Evolutionary conservation across 371 early-diverging fungal genomes (phyloP), one percentile per base, ranked within the genome.

Genomic region (Ordospora pajunii): DNA sequence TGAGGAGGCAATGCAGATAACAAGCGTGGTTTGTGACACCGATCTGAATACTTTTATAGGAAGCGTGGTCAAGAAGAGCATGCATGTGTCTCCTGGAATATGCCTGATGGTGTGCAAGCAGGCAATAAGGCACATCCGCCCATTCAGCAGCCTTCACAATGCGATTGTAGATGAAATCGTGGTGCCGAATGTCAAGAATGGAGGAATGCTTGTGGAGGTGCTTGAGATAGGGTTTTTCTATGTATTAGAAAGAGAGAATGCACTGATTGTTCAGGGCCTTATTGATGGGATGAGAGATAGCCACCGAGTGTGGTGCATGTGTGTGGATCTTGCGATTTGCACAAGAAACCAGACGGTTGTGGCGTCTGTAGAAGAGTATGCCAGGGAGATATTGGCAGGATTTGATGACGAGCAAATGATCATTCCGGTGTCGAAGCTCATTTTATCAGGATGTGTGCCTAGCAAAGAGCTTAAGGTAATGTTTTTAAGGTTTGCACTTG

Each of bases 111-210:
- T 77, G 40, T 70, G 49, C 37, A 70, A 77, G 54, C 58, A 50
- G 46, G 52, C 51, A 25, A 68, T 77, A 27, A 80, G 70, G 43
- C 52, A 74, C 65, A 49, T 70, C 21, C 44, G 40, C n/a, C 53
- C 50, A 12, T 22, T 48, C 10, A 19, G 63, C 37, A 3, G 51
- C 14, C 50, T 80, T 3, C 76, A 76, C 10, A 63, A 70, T 17
- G 80, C 80, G 7, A 80, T 80, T 27, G 19, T 77, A 6, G 66
- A 67, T 23, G 80, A 80, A 63, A 77, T 80, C 1, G 67, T 73
- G 11, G 14, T 74, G 23, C 37, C 42, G 1, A 52, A 77, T 23
- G 8, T 69, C 4, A 17, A 49, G 11, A 10, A 25, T 32, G 3
- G 25, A 66, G 49, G 11, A 11, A 70, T 40, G 1, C 32, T 32